Evolutionary conservation across 225 moss, liverwort and hornwort species (phyloP).

Genomic region (Pseudisothecium myosuroides): DNA sequence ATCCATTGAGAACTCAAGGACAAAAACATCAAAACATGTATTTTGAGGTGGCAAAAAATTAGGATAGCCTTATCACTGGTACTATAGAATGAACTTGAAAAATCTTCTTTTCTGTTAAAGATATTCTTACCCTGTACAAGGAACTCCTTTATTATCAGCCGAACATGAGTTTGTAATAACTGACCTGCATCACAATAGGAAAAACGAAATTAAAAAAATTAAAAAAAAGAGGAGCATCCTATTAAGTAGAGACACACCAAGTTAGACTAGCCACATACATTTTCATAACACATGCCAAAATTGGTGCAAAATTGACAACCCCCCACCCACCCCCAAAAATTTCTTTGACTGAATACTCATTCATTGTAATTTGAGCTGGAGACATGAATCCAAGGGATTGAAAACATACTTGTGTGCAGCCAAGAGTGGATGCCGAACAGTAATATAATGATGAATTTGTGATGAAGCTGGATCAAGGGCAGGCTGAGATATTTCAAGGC

Average conservation of each 20-base stretch:
- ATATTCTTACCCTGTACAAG: conserved; percentile 29
- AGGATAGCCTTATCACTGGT: background rate
- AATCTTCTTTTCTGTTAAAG: background rate
- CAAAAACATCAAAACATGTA: background rate
- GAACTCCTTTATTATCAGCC: conserved; percentile 8
- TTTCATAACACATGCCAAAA: background rate
- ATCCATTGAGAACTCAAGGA: background rate
- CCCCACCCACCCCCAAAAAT: no score
- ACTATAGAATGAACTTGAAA: background rate
- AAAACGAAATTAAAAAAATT: background rate
- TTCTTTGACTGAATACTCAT: background rate
- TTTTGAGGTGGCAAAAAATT: background rate
- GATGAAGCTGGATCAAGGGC: conserved; percentile 21
- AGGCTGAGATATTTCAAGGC: conserved; percentile 46
- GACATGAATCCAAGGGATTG: background rate
- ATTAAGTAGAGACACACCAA: background rate
- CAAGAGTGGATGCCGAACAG: background rate
- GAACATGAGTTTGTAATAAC: background rate
- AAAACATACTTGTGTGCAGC: conserved; percentile 3
- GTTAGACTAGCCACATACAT: background rate
- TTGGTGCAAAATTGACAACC: background rate
- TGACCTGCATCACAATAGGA: background rate
- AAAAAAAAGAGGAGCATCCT: background rate
- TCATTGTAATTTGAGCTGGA: background rate
- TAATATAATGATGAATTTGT: conserved; percentile 28